A percentile compares a stretch with the other conserved stretches of the same genome.
phyloP scores from a whole-genome alignment of 2,329 filamentous ascomycete species.

The Colletotrichum sp. region DNA sequence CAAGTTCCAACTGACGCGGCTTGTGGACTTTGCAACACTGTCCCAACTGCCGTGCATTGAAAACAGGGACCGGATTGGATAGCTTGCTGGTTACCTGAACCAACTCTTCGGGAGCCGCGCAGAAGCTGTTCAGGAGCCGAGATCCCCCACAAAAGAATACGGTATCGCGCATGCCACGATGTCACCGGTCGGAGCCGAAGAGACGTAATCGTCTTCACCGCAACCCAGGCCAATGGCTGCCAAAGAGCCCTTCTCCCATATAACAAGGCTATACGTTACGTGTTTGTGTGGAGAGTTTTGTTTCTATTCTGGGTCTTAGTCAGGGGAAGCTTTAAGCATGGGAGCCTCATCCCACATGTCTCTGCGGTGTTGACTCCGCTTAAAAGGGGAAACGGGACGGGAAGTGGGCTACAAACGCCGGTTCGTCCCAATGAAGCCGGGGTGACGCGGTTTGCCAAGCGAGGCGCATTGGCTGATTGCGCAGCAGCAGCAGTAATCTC shows the following conservation, averaged over 20 bases:
- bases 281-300: background rate
- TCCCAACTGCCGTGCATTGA: background rate
- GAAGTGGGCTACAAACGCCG: background rate
- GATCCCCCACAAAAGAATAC: background rate
- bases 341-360: background rate
- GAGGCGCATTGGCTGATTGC: constrained; percentile 9
- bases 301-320: background rate
- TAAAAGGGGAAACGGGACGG: background rate
- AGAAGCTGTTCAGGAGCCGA: background rate
- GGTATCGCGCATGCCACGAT: background rate
- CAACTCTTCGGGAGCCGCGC: background rate
- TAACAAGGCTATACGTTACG: background rate
- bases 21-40: background rate
- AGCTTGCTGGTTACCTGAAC: background rate
- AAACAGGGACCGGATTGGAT: background rate
- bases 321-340: background rate
- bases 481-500: background rate
- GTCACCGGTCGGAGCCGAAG: background rate
- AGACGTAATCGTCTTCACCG: background rate
- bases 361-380: background rate
- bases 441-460: background rate
- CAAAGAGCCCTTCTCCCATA: background rate
- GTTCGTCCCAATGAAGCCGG: background rate
- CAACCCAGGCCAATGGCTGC: background rate
- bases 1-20: background rate